Evolutionary conservation across 225 moss, liverwort and hornwort genomes (phyloP), one percentile per base, ranked within the genome.

Genomic region (Pleurozium schreberi): DNA sequence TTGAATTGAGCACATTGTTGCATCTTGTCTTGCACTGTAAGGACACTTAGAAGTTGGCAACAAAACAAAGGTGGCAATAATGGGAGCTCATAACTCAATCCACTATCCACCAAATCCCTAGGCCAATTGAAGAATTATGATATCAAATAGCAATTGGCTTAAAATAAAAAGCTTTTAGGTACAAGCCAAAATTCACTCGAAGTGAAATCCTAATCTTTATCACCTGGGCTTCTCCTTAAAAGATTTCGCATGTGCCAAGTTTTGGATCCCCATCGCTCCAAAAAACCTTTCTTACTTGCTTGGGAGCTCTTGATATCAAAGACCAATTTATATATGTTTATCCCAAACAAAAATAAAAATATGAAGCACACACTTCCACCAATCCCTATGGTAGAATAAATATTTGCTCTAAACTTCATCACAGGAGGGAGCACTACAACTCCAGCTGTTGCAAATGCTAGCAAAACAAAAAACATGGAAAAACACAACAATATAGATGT

Each of bases 201-300:
- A 84, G 4, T 57, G 30, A 5, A 14, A 57, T 20, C 31, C 0
- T 57, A 0, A 14, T 69, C 42, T 10, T 21, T 1, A 50, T 3
- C 13, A 55, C 19, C 3, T 14, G 0, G 0, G 0, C 23, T 42
- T 58, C 6, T 59, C 8, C 0, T 47, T 15, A 17, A 85, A 60
- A 12, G 19, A 2, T 73, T 85, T 34, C 22, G 17, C 15, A 42
- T 7, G 5, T 31, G 21, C 21, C 2, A 34, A 14, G 5, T 2
- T 13, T 70, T 70, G 4, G 58, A 9, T 0, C 16, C 6, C 8
- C 12, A 26, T 34, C 1, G 12, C 3, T 38, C 6, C 12, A 49
- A 1, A 19, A 47, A 33, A 16, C 26, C 8, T 10, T 0, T 9
- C 6, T 4, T 27, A 8, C 2, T 38, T 45, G 3, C 0, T 18